Base-by-base conservation (phyloP, 2,329 filamentous ascomycete species). In the Mariannaea sp. region DNA sequence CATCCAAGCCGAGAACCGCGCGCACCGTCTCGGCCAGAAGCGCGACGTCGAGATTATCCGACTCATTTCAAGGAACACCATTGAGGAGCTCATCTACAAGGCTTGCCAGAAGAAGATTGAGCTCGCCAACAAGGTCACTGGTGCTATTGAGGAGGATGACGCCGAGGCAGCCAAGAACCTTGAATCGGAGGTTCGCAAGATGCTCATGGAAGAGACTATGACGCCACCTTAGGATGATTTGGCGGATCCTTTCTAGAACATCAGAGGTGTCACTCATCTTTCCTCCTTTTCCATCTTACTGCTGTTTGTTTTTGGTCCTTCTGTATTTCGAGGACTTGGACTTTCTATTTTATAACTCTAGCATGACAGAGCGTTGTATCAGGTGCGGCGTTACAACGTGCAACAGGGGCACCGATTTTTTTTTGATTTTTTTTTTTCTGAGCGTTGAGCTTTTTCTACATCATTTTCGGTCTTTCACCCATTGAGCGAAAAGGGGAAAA, bases 1-100 rank as follows among this genome's bases (percentile, higher is more conserved):
- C 68, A 86, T 96, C n/a, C 94, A 99, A 71, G 94, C 94, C 0
- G 94, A 97, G 77, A 97, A 99, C 71, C 87, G 94, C 14, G 94
- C 94, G 0, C 94, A 99, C 73, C 88, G 94, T 12, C 90, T 99
- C 7, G 94, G 94, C 0, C 94, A 99, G 76, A 92, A 84, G 24
- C 80, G 90, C 13, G 88, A 93, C 29, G 94, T 99, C 1, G 93
- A 99, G 69, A 89, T 99, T 33, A 85, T 96, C 33, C 81, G 92
- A 24, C 80, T 99, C 1, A 88, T 99, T 48, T 89, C 89, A 0
- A 82, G 80, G 51, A 83, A 81, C 51, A 96, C 93, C 0, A 90
- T 99, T 22, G 94, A 99, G 72, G 92, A 97, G 73, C 87, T 96
- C 55, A 95, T 99, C 46, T 89, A 93, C 72, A 88, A 89, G 39